Evolutionary conservation across 2,329 filamentous ascomycete genomes (phyloP).

Genomic region (Pyrenochaeta sp.): DNA sequence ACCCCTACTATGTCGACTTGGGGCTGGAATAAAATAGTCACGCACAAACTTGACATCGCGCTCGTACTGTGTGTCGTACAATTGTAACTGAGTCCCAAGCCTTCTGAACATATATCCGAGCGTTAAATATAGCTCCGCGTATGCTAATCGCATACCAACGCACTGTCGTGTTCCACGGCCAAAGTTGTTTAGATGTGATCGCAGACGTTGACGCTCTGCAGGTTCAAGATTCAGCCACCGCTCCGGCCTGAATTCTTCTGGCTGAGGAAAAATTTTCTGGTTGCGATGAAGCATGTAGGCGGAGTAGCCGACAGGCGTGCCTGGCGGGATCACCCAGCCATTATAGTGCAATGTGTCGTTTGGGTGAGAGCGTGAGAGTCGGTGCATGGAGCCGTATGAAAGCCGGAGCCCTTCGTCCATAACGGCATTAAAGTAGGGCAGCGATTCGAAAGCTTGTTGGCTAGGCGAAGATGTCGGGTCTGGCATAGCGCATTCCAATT

Average conservation of each 20-base stretch:
- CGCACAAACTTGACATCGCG: background rate
- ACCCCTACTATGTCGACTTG: background rate
- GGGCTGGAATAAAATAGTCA: background rate
- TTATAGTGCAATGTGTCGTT: slow-evolving; percentile 8
- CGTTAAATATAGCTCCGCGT: background rate
- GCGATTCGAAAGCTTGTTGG: slow-evolving; percentile 7
- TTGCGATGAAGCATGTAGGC: slow-evolving; percentile 10
- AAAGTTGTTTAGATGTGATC: background rate
- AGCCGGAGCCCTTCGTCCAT: slow-evolving; percentile 20
- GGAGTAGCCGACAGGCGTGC: slow-evolving; percentile 19
- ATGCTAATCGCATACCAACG: background rate
- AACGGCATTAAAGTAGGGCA: slow-evolving; percentile 27
- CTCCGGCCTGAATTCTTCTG: slow-evolving; percentile 8
- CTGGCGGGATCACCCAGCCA: slow-evolving; percentile 16
- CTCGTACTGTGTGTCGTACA: background rate
- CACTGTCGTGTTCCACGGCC: background rate
- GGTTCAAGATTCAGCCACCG: slow-evolving; percentile 5
- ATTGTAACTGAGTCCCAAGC: background rate
- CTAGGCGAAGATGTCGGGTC: background rate
- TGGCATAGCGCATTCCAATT: slow-evolving; percentile 4
- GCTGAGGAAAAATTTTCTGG: slow-evolving; percentile 3
- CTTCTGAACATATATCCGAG: background rate
- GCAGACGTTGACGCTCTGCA: background rate
- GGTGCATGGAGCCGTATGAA: slow-evolving; percentile 30
- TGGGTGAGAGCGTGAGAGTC: slow-evolving; percentile 24